Base-by-base conservation (phyloP, 106 monocot genomes). In the Acorus calamus region DNA sequence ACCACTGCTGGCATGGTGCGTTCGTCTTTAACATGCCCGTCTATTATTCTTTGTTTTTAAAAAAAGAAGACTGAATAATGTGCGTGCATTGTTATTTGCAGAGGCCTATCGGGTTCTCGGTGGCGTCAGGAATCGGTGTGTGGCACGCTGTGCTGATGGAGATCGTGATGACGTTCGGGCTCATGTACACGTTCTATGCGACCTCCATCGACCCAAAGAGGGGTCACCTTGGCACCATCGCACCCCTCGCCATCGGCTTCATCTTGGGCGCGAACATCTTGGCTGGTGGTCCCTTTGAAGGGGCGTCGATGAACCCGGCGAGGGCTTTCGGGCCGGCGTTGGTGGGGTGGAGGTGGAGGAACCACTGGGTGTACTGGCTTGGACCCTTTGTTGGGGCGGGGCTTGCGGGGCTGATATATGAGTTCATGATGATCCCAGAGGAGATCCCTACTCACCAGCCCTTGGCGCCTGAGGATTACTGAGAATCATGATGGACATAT, bases 231-330 rank as follows among this genome's bases (percentile, higher is more conserved):
- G 81, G 82, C 12, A 84, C 75, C 28, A 84, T 92, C 46, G 87
- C 87, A 3, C 92, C 92, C 8, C 61, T 93, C 6, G 76, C 79
- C 50, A 81, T 85, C 4, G 92, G 92, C 4, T 76, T 93, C 68
- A 68, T 93, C 50, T 6, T 88, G 44, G 88, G 85, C 7, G 88
- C 92, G 43, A 93, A 93, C 65, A 78, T 88, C 54, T 75, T 93
- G 47, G 80, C 77, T 50, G 92, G 88, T 10, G 92, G 82, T 4
- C 85, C 92, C 2, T 93, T 93, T 56, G 88, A 85, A 13, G 92
- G 92, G 5, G 92, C 88, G 4, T 74, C 86, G 5, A 93, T 93
- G 92, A 93, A 92, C 73, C 92, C 88, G 11, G 92, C 92, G 0
- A 55, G 92, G 51, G 84, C 81, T 4, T 92, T 92, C 49, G 92